Evolutionary conservation across 1,284 basidiomycete species (phyloP).

Genomic region (Boletus semigastroideus): DNA sequence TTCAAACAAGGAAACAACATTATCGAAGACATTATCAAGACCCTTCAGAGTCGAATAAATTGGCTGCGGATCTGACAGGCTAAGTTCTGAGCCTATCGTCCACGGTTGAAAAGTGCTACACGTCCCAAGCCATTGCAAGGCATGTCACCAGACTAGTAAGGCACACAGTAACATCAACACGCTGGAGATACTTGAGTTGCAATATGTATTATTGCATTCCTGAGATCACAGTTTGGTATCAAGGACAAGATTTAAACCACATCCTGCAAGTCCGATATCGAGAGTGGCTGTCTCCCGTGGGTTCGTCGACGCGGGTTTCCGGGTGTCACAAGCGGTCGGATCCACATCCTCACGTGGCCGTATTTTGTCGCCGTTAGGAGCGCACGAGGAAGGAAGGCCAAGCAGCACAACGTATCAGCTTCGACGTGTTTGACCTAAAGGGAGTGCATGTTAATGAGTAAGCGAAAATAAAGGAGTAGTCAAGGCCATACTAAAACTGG

Average conservation of each 20-base stretch:
- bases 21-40: neutral
- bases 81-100: too few species aligned
- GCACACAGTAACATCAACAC: too few species aligned
- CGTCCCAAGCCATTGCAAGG: too few species aligned
- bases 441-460: neutral
- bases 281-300: slow-evolving; percentile 33
- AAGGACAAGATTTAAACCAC: slow-evolving; percentile 16
- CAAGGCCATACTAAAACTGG: slow-evolving; percentile 73
- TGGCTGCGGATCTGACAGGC: too few species aligned
- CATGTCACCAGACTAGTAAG: too few species aligned
- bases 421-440: slow-evolving; percentile 76
- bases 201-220: slow-evolving; percentile 1
- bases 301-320: slow-evolving; percentile 28
- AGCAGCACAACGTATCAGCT: slow-evolving; percentile 67
- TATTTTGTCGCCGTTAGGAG: slow-evolving; percentile 75
- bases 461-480: slow-evolving; percentile 18
- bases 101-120: too few species aligned
- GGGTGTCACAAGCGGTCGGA: slow-evolving; percentile 63
- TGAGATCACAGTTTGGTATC: neutral
- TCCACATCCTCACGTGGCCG: slow-evolving; percentile 81
- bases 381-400: slow-evolving; percentile 71
- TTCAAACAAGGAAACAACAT: neutral
- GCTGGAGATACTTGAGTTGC: too few species aligned
- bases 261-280: slow-evolving; percentile 33
- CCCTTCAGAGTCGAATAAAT: neutral